Conservation (phyloP, 2,329 filamentous ascomycete species). For the Monilinia fructigena region DNA sequence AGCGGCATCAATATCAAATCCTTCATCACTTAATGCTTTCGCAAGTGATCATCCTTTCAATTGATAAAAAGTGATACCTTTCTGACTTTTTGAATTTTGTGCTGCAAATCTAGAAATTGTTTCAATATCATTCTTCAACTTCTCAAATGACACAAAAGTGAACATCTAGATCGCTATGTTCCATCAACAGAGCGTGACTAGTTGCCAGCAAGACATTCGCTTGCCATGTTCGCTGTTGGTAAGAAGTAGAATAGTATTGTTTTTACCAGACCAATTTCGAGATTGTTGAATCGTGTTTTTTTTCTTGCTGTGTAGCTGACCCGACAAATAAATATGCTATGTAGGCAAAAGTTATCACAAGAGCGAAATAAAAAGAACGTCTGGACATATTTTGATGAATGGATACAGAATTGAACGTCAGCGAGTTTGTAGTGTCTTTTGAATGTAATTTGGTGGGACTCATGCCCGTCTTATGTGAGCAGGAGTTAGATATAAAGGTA, state of each 20-base stretch:
- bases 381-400: not conserved
- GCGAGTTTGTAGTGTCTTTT: too few relatives aligned
- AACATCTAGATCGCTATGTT: constrained; percentile 41
- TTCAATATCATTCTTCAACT: constrained; percentile 39
- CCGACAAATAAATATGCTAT: constrained; percentile 3
- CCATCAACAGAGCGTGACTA: constrained; percentile 41
- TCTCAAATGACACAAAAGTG: constrained; percentile 47
- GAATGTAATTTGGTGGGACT: too few relatives aligned
- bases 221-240: constrained; percentile 46
- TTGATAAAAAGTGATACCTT: constrained; percentile 11
- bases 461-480: too few relatives aligned
- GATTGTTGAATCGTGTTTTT: not conserved
- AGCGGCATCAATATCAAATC: not conserved
- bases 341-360: not conserved
- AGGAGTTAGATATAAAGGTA: too few relatives aligned
- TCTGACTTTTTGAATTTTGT: not conserved
- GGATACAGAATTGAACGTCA: not conserved
- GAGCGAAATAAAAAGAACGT: not conserved
- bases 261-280: constrained; percentile 7
- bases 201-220: constrained; percentile 48
- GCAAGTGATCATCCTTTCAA: not conserved
- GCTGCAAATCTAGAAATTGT: constrained; percentile 25
- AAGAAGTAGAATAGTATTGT: constrained; percentile 43
- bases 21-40: not conserved
- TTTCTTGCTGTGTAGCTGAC: not conserved